Evolutionary conservation across 495 filamentous ascomycete genomes (phyloP), one percentile per base, ranked within the genome.

Genomic region (Parmelia sp.): DNA sequence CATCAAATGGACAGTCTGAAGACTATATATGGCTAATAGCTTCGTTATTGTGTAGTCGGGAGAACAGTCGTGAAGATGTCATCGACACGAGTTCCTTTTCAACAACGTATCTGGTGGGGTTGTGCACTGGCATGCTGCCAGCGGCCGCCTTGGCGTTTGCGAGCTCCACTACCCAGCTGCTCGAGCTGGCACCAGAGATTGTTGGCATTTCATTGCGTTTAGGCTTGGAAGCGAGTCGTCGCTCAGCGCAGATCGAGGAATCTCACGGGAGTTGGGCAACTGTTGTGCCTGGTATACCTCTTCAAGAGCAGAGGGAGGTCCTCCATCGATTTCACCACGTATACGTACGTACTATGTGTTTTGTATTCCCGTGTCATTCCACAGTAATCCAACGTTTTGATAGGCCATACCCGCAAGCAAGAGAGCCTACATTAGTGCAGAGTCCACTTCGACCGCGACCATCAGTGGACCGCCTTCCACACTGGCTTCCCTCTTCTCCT

Each of bases 381-480:
- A 8, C 23, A 53, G 31, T 61, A 36, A 62, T 10, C 1, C 15
- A 17, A 23, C 8, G 11, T 25, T 39, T 39, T 29, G n/a, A 51
- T 40, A 68, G 62, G 42, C 35, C 4, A 51, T 62, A 51, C 44
- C 63, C 19, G 33, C 25, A 12, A 55, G 44, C 19, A 72, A 66
- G 44, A 74, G 77, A 44, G 67, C 78, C 17, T 79, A 76, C 64
- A 71, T 79, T 44, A 80, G 77, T 63, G 75, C 74, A 31, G 67
- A 69, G 1, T 72, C 70, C 35, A 61, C 64, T 5, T 74, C 67
- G 10, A 76, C 77, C 12, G 70, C 77, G 2, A 79, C 72, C 19
- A 65, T 81, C 17, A 80, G 71, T 63, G 79, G 78, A 0, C 79
- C 80, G 49, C 79, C 80, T 1, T 69, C 75, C 10, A 65, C 58